Percentiles rank a stretch among this genome's conserved stretches.
Conservation (phyloP, 495 filamentous ascomycete genomes). For the Penicillium canescens region DNA sequence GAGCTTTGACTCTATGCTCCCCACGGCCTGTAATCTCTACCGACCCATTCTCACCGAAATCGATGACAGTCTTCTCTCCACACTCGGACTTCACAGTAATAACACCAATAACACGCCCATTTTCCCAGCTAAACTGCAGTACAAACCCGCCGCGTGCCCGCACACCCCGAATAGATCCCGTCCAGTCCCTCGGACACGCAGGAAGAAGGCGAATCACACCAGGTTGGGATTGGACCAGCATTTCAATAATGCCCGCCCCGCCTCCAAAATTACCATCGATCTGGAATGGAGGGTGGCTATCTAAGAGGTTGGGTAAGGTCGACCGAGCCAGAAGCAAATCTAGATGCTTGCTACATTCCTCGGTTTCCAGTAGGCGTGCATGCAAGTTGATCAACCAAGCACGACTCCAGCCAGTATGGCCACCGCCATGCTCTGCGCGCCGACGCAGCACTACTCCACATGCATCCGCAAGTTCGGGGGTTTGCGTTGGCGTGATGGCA, state of each 20-base stretch:
- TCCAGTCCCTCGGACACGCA: conserved; percentile 40
- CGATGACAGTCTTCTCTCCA: conserved; percentile 13
- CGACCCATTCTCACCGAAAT: conserved; percentile 18
- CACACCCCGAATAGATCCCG: conserved; percentile 37
- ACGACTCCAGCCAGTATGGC: conserved; percentile 50
- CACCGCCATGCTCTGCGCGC: conserved; percentile 42
- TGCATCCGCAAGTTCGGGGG: conserved; percentile 31
- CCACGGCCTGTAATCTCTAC: conserved; percentile 13
- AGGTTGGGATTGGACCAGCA: conserved; percentile 52
- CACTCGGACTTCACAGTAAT: conserved; percentile 19
- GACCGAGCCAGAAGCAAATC: conserved; percentile 37
- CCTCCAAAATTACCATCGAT: conserved; percentile 58
- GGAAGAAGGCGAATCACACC: conserved; percentile 44
- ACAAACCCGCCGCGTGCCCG: conserved; percentile 44
- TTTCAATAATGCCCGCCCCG: conserved; percentile 48
- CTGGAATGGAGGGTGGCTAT: conserved; percentile 47
- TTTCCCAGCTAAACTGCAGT: conserved; percentile 37
- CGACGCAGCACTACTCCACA: conserved; percentile 38
- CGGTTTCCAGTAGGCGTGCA: conserved; percentile 27
- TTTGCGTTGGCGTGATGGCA: conserved; percentile 22
- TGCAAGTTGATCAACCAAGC: conserved; percentile 49
- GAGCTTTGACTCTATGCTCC: conserved; percentile 4
- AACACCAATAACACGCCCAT: conserved; percentile 17
- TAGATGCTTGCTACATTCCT: conserved; percentile 36
- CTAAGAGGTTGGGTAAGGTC: conserved; percentile 42